These are phyloP conservation scores for Solanum sitiens DNA, from an alignment of 257 asterid species.

Conservation along the genomic window DNA sequence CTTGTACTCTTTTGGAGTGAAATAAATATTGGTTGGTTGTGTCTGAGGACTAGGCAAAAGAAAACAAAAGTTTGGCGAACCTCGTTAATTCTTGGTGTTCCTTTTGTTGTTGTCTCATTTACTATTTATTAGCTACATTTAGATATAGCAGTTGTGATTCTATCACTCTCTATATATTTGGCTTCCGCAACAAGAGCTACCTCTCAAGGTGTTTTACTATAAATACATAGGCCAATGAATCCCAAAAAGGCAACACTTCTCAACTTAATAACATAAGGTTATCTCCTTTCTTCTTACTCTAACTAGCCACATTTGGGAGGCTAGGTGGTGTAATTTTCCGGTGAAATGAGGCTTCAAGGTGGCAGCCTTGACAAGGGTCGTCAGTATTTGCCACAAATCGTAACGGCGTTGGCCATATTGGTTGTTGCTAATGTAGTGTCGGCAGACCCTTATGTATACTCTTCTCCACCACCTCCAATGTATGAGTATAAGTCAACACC, in stretches of 20 bases:
- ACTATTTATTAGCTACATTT: too few relatives aligned
- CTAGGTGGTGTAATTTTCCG: constrained; percentile 6
- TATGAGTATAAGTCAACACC: not conserved
- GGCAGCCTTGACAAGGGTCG: constrained; percentile 27
- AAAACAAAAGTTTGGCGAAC: too few relatives aligned
- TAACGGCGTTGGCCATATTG: not conserved
- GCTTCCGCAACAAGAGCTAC: too few relatives aligned
- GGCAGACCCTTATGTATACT: not conserved
- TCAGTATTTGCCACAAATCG: constrained; percentile 12
- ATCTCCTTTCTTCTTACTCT: not conserved
- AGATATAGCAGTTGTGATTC: too few relatives aligned
- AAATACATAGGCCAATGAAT: constrained; percentile 5
- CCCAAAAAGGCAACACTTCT: constrained; percentile 2
- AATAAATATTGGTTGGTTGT: too few relatives aligned
- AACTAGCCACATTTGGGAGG: not conserved
- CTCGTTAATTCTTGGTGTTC: too few relatives aligned
- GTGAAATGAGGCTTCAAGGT: constrained; percentile 25
- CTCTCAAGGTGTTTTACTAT: not conserved
- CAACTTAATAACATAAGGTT: not conserved
- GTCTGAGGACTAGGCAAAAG: too few relatives aligned
- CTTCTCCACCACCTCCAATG: not conserved
- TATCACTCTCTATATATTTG: too few relatives aligned
- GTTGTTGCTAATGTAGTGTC: not conserved
- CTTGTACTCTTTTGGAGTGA: too few relatives aligned
- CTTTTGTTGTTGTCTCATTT: too few relatives aligned